phyloP scores from a whole-genome alignment of 176 grass and related monocot species.

The Musa schizocarpa region DNA sequence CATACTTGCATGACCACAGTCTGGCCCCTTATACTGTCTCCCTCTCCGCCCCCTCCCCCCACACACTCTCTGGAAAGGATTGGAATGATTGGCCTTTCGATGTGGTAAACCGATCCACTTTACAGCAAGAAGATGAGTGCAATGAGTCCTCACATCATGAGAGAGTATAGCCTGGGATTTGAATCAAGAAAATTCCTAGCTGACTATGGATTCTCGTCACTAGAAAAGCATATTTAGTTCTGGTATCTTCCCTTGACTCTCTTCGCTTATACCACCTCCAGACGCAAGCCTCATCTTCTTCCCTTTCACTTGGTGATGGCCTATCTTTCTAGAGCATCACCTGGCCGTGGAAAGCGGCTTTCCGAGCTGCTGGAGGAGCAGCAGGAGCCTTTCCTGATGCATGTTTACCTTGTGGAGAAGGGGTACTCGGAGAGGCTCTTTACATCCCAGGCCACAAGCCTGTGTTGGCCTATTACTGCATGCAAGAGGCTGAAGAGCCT shows the following conservation, averaged over 20 bases:
- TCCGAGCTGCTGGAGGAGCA: constrained; percentile 74
- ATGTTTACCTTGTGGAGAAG: constrained; percentile 74
- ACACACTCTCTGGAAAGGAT: too few species aligned
- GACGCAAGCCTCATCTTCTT: background rate
- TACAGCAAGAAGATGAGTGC: background rate
- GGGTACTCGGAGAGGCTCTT: constrained; percentile 44
- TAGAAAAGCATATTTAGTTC: background rate
- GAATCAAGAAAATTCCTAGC: background rate
- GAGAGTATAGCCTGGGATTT: background rate
- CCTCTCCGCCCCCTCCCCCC: too few species aligned
- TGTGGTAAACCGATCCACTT: background rate
- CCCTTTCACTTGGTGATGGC: constrained; percentile 23
- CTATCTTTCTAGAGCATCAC: constrained; percentile 31
- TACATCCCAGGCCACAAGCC: constrained; percentile 31
- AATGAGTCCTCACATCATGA: background rate
- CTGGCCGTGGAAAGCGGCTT: constrained; percentile 36
- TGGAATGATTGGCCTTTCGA: too few species aligned
- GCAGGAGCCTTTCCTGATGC: constrained; percentile 81
- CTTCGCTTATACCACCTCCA: background rate
- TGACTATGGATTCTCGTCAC: constrained; percentile 7
- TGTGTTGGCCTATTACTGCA: constrained; percentile 54
- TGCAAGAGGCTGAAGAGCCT: constrained; percentile 35
- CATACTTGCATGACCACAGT: background rate
- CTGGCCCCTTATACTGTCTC: too few species aligned
- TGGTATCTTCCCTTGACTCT: background rate